Percentiles rank a stretch among this genome's conserved stretches.
Evolutionary conservation across 2,329 filamentous ascomycete genomes (phyloP).

Genomic region (Beauveria bassiana): DNA sequence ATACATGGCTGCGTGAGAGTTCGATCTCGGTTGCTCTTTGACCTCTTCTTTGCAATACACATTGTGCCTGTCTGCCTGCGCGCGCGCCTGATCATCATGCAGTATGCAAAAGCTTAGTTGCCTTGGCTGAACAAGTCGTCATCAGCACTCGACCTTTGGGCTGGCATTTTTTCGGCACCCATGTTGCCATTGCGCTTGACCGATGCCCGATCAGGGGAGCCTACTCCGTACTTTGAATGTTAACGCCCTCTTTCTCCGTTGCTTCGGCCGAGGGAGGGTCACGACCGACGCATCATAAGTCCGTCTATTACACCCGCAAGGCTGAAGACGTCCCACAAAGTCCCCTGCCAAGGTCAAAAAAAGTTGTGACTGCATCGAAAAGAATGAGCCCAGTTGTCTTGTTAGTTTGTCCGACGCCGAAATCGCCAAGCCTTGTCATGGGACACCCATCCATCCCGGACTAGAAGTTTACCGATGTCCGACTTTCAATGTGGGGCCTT

Average conservation of each 20-base stretch:
- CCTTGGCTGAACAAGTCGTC: too few relatives aligned
- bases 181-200: too few relatives aligned
- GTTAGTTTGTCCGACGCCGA: neutral
- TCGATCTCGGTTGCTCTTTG: neutral
- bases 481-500: neutral
- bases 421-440: neutral
- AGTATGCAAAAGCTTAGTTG: too few relatives aligned
- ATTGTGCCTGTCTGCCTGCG: too few relatives aligned
- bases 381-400: neutral
- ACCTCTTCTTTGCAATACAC: neutral
- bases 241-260: neutral
- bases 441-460: neutral
- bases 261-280: neutral
- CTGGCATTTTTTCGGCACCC: too few relatives aligned
- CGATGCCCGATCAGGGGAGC: too few relatives aligned
- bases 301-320: neutral
- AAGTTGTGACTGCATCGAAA: too few relatives aligned
- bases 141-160: too few relatives aligned
- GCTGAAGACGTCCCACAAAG: neutral
- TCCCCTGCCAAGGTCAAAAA: neutral
- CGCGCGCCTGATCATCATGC: too few relatives aligned
- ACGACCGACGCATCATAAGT: neutral
- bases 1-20: neutral
- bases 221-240: too few relatives aligned
- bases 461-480: constrained; percentile 6